Evolutionary conservation across 768 basidiomycete genomes (phyloP), one percentile per base, ranked within the genome.

Genomic region (Tulasnella sp.): DNA sequence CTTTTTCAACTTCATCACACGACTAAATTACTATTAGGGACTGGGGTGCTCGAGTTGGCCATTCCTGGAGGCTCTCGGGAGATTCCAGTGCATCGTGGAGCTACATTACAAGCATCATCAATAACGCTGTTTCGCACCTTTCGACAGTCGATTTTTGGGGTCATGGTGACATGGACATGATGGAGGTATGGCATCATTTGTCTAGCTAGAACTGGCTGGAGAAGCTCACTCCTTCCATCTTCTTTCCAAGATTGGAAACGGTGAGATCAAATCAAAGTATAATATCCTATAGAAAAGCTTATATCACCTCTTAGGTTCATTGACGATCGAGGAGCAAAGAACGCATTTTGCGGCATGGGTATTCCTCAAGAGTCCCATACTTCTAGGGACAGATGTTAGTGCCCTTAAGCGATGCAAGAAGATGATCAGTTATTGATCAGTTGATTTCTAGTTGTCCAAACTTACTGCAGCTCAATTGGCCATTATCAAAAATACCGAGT

Each of bases 141-240:
- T 62, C 66, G 15, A 63, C 66, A 16, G 63, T 72, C 55, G 64
- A 70, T 46, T 77, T 76, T 57, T 68, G 61, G 34, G 64, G 69
- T 0, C 75, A 76, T 56, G 75, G 75, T 51, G 75, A 77, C 53
- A 76, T 76, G 74, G 75, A 76, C 58, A 76, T 76, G 74, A 56
- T 57, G 55, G 55, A 56, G 31, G 28, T 48, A 12, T 13, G 24
- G 62, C 37, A 22, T 52, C 53, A 27, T 22, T 12, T 72, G 69
- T 69, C 72, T 55, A 70, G 20, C 20, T 12, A 24, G 16, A 25
- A 10, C 20, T 24, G 12, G 12, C 19, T 34, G 41, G 22, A 20
- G 48, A 20, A 9, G 8, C 41, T 24, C 22, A 5, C 29, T 31
- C n/a, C 48, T 51, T 27, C 3, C 50, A 4, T 24, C 15, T 19